Conservation (phyloP, 2,329 filamentous ascomycete species). For the Diatrype stigma region DNA sequence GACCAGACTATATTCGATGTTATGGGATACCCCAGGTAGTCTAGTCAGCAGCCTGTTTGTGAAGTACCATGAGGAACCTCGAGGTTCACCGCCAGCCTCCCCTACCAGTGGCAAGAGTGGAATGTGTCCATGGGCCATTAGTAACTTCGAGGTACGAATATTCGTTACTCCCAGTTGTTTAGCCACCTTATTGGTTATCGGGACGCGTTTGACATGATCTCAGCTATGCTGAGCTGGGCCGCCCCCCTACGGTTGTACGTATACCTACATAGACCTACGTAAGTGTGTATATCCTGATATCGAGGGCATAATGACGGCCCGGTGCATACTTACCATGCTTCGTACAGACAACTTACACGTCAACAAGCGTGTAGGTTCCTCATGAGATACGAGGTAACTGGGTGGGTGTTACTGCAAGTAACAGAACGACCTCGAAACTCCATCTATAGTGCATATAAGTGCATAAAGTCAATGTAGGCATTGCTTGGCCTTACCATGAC, state of each 20-base stretch:
- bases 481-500: not conserved
- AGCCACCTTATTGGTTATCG: not conserved
- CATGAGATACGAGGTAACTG: too few relatives aligned
- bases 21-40: not conserved
- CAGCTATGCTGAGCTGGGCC: not conserved
- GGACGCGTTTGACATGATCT: not conserved
- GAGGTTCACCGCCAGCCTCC: not conserved
- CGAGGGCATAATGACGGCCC: too few relatives aligned
- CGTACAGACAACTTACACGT: too few relatives aligned
- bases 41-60: not conserved
- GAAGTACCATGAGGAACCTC: not conserved
- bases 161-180: too few relatives aligned
- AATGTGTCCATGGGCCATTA: not conserved
- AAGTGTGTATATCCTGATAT: too few relatives aligned
- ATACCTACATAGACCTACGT: too few relatives aligned
- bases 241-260: not conserved
- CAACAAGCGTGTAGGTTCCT: too few relatives aligned
- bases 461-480: not conserved
- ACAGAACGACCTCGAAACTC: not conserved
- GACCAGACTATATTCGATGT: not conserved
- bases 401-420: not conserved
- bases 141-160: not conserved
- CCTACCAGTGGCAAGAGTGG: not conserved
- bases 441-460: not conserved
- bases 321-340: too few relatives aligned